These are phyloP conservation scores for Diaporthe sp. DNA, from an alignment of 2,329 filamentous ascomycete species.

Conservation along the genomic window DNA sequence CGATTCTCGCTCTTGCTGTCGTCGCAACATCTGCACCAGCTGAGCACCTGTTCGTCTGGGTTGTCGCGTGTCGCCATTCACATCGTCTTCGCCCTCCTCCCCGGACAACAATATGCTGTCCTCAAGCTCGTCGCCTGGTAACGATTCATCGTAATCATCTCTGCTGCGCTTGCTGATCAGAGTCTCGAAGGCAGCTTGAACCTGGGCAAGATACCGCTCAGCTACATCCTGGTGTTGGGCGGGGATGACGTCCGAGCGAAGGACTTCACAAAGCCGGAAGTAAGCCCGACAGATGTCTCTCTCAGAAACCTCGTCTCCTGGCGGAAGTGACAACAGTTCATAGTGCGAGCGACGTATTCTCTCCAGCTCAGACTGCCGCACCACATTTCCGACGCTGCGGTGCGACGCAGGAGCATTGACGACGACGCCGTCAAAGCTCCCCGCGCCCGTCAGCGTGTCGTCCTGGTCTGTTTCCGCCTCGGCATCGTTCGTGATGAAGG, in stretches of 20 bases:
- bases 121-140: conserved; percentile 53
- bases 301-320: conserved; percentile 40
- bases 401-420: conserved; percentile 9
- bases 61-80: conserved; percentile 42
- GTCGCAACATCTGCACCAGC: conserved; percentile 5
- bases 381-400: background rate
- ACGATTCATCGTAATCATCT: conserved; percentile 52
- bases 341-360: conserved; percentile 43
- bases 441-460: conserved; percentile 38
- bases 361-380: background rate
- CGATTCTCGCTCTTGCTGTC: conserved; percentile 21
- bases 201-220: conserved; percentile 51
- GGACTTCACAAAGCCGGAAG: conserved; percentile 54
- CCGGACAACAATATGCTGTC: conserved; percentile 44
- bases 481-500: conserved; percentile 47
- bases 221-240: conserved; percentile 51
- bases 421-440: conserved; percentile 32
- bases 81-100: conserved; percentile 58
- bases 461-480: conserved; percentile 8
- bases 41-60: background rate
- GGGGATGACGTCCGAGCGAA: conserved; percentile 56
- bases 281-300: conserved; percentile 53
- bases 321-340: conserved; percentile 56
- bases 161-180: conserved; percentile 56
- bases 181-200: conserved; percentile 58